Conservation (phyloP, 2,329 filamentous ascomycete species). For the Cladophialophora immunda region DNA sequence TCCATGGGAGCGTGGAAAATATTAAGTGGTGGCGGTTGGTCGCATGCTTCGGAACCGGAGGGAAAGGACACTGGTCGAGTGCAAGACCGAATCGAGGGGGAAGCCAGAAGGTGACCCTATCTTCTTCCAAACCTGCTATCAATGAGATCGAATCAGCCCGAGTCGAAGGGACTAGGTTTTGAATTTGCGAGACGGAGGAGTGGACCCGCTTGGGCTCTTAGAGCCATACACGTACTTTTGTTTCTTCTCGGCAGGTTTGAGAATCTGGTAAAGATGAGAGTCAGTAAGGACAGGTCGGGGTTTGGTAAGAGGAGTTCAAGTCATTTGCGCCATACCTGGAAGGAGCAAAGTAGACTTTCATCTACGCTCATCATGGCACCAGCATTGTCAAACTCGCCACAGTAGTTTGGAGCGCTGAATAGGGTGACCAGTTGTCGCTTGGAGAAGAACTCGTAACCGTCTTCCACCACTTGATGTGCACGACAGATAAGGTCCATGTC, state of each 20-base stretch:
- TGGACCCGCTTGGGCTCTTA: constrained; percentile 74
- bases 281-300: constrained; percentile 15
- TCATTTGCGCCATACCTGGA: constrained; percentile 75
- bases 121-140: constrained; percentile 93
- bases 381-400: constrained; percentile 98
- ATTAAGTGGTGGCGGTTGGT: constrained; percentile 22
- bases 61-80: constrained; percentile 26
- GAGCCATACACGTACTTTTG: constrained; percentile 95
- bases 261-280: constrained; percentile 68
- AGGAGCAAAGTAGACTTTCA: constrained; percentile 96
- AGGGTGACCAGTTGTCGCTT: constrained; percentile 97
- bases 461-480: constrained; percentile 97
- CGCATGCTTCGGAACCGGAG: constrained; percentile 25
- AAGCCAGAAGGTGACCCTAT: constrained; percentile 60
- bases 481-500: constrained; percentile 99
- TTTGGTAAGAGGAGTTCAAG: neutral
- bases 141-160: constrained; percentile 72
- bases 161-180: constrained; percentile 65
- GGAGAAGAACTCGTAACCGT: constrained; percentile 99
- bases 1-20: constrained; percentile 25
- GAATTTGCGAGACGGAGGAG: constrained; percentile 75
- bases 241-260: constrained; percentile 99
- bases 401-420: constrained; percentile 99
- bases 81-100: constrained; percentile 30
- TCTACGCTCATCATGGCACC: constrained; percentile 99